Base-by-base conservation (phyloP, 2,329 filamentous ascomycete species). In the Cordyceps javanica region DNA sequence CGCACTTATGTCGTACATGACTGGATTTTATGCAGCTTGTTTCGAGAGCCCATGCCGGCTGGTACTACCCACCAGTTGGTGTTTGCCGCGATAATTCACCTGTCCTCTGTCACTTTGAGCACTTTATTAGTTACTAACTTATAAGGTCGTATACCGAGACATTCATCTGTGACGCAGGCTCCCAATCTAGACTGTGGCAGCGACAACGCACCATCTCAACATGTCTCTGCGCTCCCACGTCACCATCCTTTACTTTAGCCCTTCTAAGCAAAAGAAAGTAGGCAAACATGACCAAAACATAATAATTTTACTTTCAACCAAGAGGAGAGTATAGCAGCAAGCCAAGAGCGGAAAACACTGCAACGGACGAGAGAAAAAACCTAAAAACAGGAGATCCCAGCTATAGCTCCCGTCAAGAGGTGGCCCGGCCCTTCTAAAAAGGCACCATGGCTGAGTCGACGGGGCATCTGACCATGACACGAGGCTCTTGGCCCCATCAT, bases 1-100 rank as follows among this genome's bases (percentile, higher is more conserved):
- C 23, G 53, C 53, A 46, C 44, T 42, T 25, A 56, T 56, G 53
- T 49, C 41, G n/a, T 32, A 32, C 53, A 56, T 49, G 32, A 13
- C 28, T 23, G 30, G 3, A 54, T 34, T 23, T 54, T 34, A 44
- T 54, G 51, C 51, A 46, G n/a, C 30, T 21, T 19, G n/a, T 45
- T 5, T 45, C 23, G n/a, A n/a, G n/a, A n/a, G n/a, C n/a, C 19
- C 32, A 23, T 39, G 32, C 23, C 23, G 21, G 14, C 32, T 8
- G 34, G 11, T 23, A 5, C n/a, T 51, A 16, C 26, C 36, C 23
- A 30, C 25, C 26, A n/a, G n/a, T n/a, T n/a, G n/a, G n/a, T n/a
- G n/a, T n/a, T n/a, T n/a, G n/a, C n/a, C n/a, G n/a, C n/a, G n/a
- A n/a, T n/a, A n/a, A n/a, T n/a, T n/a, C 13, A 23, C 34, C 13